Evolutionary conservation across 176 grass and related monocot species (phyloP).

Genomic region (Elymus sibiricus): DNA sequence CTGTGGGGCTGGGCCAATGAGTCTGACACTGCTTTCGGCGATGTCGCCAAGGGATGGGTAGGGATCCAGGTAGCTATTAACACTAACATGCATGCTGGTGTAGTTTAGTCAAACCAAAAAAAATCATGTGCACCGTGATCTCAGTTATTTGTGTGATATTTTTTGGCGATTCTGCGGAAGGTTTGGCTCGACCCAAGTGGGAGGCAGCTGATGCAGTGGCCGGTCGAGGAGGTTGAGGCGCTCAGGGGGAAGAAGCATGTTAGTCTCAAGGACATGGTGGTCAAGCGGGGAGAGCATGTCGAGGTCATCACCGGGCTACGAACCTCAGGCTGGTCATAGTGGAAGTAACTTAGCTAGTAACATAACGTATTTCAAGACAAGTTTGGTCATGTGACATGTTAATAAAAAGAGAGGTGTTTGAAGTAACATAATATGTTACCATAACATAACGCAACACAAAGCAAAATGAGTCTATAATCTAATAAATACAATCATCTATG

Average conservation of each 20-base stretch:
- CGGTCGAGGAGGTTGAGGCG: slow-evolving; percentile 61
- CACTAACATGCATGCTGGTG: too few relatives aligned
- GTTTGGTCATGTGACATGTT: too few relatives aligned
- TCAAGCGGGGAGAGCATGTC: slow-evolving; percentile 39
- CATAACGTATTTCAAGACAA: too few relatives aligned
- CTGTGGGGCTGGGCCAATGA: slow-evolving; percentile 90
- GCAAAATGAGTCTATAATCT: too few relatives aligned
- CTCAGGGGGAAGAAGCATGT: slow-evolving; percentile 48
- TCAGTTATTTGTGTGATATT: not conserved
- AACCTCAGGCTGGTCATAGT: too few relatives aligned
- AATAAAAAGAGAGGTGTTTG: too few relatives aligned
- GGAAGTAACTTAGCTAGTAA: too few relatives aligned
- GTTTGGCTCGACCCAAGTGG: slow-evolving; percentile 62
- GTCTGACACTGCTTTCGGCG: slow-evolving; percentile 42
- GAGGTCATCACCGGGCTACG: slow-evolving; percentile 51
- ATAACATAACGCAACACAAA: too few relatives aligned
- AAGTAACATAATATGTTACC: too few relatives aligned
- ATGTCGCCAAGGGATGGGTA: slow-evolving; percentile 67
- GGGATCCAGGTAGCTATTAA: slow-evolving; percentile 55
- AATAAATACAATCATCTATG: too few relatives aligned
- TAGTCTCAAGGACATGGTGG: slow-evolving; percentile 22
- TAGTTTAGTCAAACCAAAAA: too few relatives aligned
- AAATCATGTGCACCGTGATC: too few relatives aligned
- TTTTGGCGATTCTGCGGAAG: slow-evolving; percentile 57
- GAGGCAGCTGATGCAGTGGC: slow-evolving; percentile 77